Percentiles rank a stretch among this genome's conserved stretches.
Conservation (phyloP, 345 rosid genomes). For the Rhizophora mangle region DNA sequence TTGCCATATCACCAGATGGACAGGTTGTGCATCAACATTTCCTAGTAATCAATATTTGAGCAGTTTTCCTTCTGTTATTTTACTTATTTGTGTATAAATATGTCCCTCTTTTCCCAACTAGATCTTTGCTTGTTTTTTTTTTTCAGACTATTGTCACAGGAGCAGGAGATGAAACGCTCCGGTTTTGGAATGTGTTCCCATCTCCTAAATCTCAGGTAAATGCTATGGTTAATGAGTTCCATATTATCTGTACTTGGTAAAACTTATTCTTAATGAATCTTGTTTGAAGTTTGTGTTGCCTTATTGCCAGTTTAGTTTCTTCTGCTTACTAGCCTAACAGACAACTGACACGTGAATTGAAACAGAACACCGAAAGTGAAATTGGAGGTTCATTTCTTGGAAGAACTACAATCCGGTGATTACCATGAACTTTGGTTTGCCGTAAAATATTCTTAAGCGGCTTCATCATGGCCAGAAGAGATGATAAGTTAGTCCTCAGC, state of each 20-base stretch:
- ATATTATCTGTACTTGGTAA: neutral
- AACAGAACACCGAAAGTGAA: constrained; percentile 70
- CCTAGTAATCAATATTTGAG: neutral
- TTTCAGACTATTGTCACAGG: constrained; percentile 94
- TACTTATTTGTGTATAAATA: neutral
- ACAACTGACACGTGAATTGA: neutral
- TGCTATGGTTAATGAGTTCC: neutral
- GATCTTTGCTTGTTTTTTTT: neutral
- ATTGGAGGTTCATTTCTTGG: constrained; percentile 78
- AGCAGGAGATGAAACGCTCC: constrained; percentile 96
- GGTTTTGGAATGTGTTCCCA: constrained; percentile 99
- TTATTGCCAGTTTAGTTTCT: too few relatives aligned
- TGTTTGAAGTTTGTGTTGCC: too few relatives aligned
- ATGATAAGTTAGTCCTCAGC: neutral
- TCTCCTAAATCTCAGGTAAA: constrained; percentile 91
- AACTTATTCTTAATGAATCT: neutral
- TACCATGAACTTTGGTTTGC: too few relatives aligned
- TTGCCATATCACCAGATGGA: constrained; percentile 98
- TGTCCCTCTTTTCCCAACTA: too few relatives aligned
- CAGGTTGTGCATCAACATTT: constrained; percentile 51
- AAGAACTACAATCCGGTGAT: constrained; percentile 77
- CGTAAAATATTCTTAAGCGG: neutral
- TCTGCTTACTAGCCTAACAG: neutral
- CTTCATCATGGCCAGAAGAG: neutral
- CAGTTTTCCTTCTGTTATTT: neutral